phyloP scores from a whole-genome alignment of 2,329 filamentous ascomycete species.

The Beauveria rudraprayagi region DNA sequence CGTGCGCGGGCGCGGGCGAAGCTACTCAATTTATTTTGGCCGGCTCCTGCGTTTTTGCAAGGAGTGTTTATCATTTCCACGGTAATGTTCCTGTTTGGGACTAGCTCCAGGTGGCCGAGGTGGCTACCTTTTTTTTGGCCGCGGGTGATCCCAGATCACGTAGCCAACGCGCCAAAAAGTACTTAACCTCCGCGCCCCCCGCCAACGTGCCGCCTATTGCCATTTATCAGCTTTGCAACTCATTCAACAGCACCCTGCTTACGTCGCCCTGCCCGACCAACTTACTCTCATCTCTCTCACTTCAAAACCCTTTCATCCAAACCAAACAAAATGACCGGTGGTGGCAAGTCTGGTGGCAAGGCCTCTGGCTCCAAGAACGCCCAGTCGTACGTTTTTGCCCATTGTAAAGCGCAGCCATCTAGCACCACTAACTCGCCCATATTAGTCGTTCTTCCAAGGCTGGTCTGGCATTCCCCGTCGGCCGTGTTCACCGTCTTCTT shows the following conservation, averaged over 20 bases:
- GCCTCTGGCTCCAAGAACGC: conserved; percentile 98
- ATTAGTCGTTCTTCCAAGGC: conserved; percentile 95
- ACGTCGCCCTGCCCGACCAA: conserved; percentile 11
- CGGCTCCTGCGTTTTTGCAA: not conserved
- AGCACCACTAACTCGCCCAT: conserved; percentile 3
- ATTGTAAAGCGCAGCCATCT: not conserved
- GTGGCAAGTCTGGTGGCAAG: conserved; percentile 99
- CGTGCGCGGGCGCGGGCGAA: not conserved
- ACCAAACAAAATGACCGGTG: conserved; percentile 93
- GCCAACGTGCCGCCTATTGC: conserved; percentile 28
- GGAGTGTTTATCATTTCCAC: conserved; percentile 20
- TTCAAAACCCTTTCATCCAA: conserved; percentile 23
- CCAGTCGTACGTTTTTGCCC: conserved; percentile 73
- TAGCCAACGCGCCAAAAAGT: conserved; percentile 42
- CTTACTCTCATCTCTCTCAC: conserved; percentile 13
- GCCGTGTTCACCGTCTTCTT: conserved; percentile 97
- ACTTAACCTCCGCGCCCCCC: conserved; percentile 46
- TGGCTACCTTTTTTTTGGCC: conserved; percentile 12
- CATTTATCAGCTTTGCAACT: conserved; percentile 31
- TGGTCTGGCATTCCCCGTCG: conserved; percentile 96
- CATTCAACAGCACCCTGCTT: conserved; percentile 20
- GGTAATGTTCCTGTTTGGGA: conserved; percentile 25
- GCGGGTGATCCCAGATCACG: conserved; percentile 44
- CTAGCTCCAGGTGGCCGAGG: conserved; percentile 25
- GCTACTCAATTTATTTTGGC: conserved; percentile 7